Conservation (phyloP, 768 basidiomycete genomes). For the Dendrothele bispora region DNA sequence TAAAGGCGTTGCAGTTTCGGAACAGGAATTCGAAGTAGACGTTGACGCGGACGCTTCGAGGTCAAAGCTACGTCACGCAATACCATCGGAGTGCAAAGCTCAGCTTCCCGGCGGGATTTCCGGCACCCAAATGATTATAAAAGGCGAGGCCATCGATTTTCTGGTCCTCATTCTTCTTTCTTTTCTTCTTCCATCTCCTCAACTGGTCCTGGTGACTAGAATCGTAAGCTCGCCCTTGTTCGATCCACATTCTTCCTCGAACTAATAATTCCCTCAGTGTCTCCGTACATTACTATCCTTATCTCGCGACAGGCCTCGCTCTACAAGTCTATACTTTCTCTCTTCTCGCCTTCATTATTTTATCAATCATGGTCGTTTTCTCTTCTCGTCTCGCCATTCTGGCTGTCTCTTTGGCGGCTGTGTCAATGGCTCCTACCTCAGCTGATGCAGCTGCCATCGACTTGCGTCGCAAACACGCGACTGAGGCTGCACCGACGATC, state of each 20-base stretch:
- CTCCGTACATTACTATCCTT: conserved; percentile 4
- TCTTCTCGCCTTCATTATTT: conserved; percentile 11
- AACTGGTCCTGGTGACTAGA: conserved; percentile 17
- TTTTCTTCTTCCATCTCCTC: conserved; percentile 5
- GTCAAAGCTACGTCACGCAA: not conserved
- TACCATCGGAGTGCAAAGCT: not conserved
- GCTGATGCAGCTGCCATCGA: conserved; percentile 41
- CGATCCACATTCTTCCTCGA: not conserved
- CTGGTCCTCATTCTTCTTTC: conserved; percentile 2
- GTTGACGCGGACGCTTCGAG: not conserved
- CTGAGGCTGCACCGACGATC: not conserved
- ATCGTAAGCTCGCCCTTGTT: conserved; percentile 8
- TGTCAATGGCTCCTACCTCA: conserved; percentile 34
- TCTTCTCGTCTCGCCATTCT: conserved; percentile 44
- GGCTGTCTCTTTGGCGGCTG: conserved; percentile 43
- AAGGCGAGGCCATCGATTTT: not conserved
- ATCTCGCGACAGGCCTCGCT: conserved; percentile 9
- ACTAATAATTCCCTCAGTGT: not conserved
- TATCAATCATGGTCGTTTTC: conserved; percentile 48
- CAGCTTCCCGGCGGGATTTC: not conserved
- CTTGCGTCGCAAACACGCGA: conserved; percentile 12
- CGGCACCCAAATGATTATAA: not conserved
- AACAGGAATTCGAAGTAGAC: not conserved
- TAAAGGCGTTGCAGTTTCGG: not conserved
- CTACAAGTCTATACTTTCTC: conserved; percentile 13